A percentile compares a stretch with the other conserved stretches of the same genome.
phyloP scores from a whole-genome alignment of 106 monocot genomes.

The Dendrobium nobile region DNA sequence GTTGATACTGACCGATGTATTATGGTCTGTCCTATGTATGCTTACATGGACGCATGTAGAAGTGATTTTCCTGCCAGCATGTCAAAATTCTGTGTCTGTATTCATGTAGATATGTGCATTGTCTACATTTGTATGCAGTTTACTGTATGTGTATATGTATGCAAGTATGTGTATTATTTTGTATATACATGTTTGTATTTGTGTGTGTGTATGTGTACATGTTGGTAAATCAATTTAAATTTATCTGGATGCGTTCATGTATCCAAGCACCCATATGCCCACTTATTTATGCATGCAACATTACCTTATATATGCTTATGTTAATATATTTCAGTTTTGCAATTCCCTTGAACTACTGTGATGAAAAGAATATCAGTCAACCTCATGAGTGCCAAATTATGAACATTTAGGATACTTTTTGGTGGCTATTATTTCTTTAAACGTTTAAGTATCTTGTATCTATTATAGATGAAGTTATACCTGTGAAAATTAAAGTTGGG shows the following conservation, averaged over 20 bases:
- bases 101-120: conserved; percentile 5
- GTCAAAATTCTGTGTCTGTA: background rate
- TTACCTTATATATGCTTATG: background rate
- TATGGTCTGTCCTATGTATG: background rate
- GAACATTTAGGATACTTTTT: background rate
- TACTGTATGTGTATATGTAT: background rate
- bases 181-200: background rate
- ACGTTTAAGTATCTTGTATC: too few species aligned
- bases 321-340: background rate
- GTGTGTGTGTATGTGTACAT: background rate
- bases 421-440: background rate
- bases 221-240: background rate
- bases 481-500: background rate
- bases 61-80: background rate
- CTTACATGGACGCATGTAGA: background rate
- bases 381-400: background rate
- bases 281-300: background rate
- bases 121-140: background rate
- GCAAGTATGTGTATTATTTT: background rate
- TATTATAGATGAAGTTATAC: background rate
- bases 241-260: background rate
- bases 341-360: background rate
- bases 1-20: background rate
- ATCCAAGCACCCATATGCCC: background rate
- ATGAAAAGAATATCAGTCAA: background rate